These are phyloP conservation scores for Colletotrichum coccodes DNA, from an alignment of 2,329 filamentous ascomycete genomes.

Conservation along the genomic window DNA sequence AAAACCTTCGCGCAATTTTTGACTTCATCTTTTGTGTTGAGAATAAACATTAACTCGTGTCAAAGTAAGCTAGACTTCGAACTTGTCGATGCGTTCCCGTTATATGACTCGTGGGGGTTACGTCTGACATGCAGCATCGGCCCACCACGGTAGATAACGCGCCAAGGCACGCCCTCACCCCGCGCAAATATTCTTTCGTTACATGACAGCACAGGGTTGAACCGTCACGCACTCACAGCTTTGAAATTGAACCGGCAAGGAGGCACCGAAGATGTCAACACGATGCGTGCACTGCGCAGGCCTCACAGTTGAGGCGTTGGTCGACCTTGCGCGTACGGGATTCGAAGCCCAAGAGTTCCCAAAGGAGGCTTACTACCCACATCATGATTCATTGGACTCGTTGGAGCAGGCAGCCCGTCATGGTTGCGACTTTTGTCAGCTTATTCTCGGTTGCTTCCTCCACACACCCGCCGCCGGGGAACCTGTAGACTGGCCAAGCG, in stretches of 20 bases:
- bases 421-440: constrained; percentile 2
- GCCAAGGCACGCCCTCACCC: too few relatives aligned
- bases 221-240: too few relatives aligned
- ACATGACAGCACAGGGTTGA: too few relatives aligned
- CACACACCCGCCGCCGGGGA: neutral
- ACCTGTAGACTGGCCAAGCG: neutral
- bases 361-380: neutral
- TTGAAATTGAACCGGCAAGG: too few relatives aligned
- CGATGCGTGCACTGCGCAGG: neutral
- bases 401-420: neutral
- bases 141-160: too few relatives aligned
- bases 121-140: too few relatives aligned
- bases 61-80: neutral
- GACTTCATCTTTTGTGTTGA: too few relatives aligned
- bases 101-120: too few relatives aligned
- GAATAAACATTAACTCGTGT: too few relatives aligned
- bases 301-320: neutral
- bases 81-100: neutral
- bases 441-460: neutral
- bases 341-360: neutral
- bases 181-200: too few relatives aligned
- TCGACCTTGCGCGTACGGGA: neutral
- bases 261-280: neutral
- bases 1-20: too few relatives aligned
- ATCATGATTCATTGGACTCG: neutral